Evolutionary conservation across 2,329 filamentous ascomycete species (phyloP).

Genomic region (Plenodomus lindquistii): DNA sequence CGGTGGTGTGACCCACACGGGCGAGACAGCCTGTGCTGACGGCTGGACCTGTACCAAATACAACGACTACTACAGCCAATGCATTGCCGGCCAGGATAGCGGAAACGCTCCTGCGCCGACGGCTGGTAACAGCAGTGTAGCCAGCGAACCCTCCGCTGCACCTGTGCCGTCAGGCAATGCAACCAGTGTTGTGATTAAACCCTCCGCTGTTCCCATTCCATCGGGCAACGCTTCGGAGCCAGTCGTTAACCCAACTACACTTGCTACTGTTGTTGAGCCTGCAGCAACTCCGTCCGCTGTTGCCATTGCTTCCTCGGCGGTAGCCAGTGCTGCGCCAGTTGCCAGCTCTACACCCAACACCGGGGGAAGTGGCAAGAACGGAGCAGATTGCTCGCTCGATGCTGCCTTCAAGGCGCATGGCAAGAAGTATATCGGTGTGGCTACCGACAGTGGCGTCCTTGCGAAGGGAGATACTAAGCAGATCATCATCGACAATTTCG

Average conservation of each 20-base stretch:
- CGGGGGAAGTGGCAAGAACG: conserved; percentile 20
- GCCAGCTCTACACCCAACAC: conserved; percentile 11
- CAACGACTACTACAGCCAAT: conserved; percentile 55
- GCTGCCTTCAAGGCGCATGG: conserved; percentile 63
- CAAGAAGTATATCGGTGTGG: conserved; percentile 67
- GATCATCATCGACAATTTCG: conserved; percentile 65
- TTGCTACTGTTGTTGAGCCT: conserved; percentile 3
- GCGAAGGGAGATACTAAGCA: conserved; percentile 55
- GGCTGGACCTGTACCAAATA: conserved; percentile 46
- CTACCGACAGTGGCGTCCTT: conserved; percentile 59
- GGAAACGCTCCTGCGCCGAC: conserved; percentile 6
- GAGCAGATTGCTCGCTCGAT: conserved; percentile 49
- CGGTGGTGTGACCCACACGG: conserved; percentile 48
- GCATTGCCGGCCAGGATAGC: conserved; percentile 22
- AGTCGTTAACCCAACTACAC: conserved; percentile 3
- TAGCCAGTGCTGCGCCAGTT: neutral
- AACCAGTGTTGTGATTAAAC: conserved; percentile 1
- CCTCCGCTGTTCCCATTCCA: conserved; percentile 6
- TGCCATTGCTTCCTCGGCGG: neutral
- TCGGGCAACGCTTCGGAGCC: conserved; percentile 12
- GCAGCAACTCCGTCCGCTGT: conserved; percentile 1
- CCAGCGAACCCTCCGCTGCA: conserved; percentile 8
- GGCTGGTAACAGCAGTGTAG: neutral
- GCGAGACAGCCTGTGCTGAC: conserved; percentile 45
- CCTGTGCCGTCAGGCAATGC: conserved; percentile 11